Percentiles rank a stretch among this genome's conserved stretches.
Evolutionary conservation across 2,329 filamentous ascomycete genomes (phyloP).

Genomic region (Colletotrichum karsti): DNA sequence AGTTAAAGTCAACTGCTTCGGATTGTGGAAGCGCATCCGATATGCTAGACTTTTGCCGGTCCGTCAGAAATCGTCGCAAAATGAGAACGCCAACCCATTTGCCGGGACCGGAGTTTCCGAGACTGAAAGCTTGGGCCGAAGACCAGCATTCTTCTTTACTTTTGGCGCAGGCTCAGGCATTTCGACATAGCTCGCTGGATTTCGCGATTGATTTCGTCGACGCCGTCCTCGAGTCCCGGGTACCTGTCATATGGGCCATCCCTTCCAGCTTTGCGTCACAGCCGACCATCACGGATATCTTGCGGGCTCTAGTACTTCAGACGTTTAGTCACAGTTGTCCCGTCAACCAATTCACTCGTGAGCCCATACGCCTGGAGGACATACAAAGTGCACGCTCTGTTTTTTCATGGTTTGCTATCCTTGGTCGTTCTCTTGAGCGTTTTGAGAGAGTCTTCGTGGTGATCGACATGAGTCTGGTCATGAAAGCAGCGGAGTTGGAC

Average conservation of each 20-base stretch:
- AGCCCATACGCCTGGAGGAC: background rate
- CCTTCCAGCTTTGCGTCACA: background rate
- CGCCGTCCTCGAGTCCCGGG: fast-evolving
- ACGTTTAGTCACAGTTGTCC: too few species aligned
- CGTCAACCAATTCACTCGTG: background rate
- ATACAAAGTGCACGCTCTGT: background rate
- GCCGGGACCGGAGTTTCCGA: fast-evolving
- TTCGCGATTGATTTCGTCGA: background rate
- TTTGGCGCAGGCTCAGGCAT: background rate
- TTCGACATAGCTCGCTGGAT: background rate
- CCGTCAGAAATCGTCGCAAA: background rate
- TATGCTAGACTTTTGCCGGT: background rate
- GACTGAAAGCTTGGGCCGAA: background rate
- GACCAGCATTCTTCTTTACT: background rate
- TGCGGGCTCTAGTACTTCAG: background rate
- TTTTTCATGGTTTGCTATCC: background rate
- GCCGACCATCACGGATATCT: fast-evolving
- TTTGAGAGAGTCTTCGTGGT: background rate
- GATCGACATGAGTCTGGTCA: background rate
- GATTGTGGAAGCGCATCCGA: background rate
- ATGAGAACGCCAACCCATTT: background rate
- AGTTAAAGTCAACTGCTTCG: background rate
- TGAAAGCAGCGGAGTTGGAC: too few species aligned
- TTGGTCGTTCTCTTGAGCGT: background rate
- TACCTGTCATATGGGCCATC: background rate